Conservation (phyloP, 2,329 filamentous ascomycete species). For the Pleoardoris graminearum region DNA sequence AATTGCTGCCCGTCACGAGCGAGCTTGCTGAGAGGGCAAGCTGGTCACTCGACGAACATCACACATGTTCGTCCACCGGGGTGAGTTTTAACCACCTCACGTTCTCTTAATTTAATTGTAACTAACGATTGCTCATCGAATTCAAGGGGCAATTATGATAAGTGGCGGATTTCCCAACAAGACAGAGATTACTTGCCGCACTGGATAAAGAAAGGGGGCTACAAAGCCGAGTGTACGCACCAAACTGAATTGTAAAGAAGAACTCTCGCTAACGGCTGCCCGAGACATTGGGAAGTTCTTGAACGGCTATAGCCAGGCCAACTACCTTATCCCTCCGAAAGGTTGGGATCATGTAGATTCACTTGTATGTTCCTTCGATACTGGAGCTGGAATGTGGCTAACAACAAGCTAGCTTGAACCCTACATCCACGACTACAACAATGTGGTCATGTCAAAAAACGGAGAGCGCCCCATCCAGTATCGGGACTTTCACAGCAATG, state of each 20-base stretch:
- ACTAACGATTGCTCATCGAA: too few relatives aligned
- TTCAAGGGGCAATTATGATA: conserved; percentile 59
- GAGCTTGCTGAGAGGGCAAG: conserved; percentile 65
- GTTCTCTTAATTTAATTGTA: conserved; percentile 53
- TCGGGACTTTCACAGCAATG: conserved; percentile 25
- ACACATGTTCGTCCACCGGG: conserved; percentile 22
- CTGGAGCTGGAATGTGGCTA: conserved; percentile 14
- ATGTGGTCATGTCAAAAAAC: conserved; percentile 29
- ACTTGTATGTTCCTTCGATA: conserved; percentile 19
- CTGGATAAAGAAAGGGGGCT: conserved; percentile 68
- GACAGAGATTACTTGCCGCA: conserved; percentile 62
- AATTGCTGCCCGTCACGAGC: conserved; percentile 69
- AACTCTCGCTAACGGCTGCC: too few relatives aligned
- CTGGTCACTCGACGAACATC: conserved; percentile 50
- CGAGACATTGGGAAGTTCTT: conserved; percentile 66
- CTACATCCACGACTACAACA: conserved; percentile 33
- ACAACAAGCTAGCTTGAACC: conserved; percentile 22
- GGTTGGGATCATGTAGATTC: conserved; percentile 11
- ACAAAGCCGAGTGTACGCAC: conserved; percentile 66
- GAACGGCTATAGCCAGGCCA: conserved; percentile 62
- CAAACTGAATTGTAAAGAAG: too few relatives aligned
- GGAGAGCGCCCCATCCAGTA: conserved; percentile 23
- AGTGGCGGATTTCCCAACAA: conserved; percentile 7
- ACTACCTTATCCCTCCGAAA: conserved; percentile 56
- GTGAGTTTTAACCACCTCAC: conserved; percentile 65